Evolutionary conservation across 1,284 basidiomycete genomes (phyloP), one percentile per base, ranked within the genome.

Genomic region (Leccinum pseudoinsigne): DNA sequence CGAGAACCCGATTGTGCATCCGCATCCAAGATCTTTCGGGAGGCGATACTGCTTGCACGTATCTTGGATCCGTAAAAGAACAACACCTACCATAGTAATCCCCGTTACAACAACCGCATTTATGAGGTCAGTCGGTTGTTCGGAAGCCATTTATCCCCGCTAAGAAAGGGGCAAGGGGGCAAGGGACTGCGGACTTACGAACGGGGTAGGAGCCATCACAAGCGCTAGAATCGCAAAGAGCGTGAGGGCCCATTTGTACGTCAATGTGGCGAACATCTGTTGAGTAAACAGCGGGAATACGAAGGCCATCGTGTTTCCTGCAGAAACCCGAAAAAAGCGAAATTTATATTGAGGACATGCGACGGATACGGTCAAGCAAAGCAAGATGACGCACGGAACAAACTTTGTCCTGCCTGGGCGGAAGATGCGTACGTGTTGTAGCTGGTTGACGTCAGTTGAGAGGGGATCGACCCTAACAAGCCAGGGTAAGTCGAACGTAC

Each of bases 341-440:
- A 21, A 18, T 21, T n/a, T 14, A 58, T 10, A 28, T 53, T 66
- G 23, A 59, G 62, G 8, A 28, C 23, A 2, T 12, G 31, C 28
- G 5, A n/a, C 23, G 26, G 18, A 47, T 47, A 47, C 10, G 54
- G 3, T 23, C 1, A 11, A 40, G 16, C 6, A 54, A 10, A 23
- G 1, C 14, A 10, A 16, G 16, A 9, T 36, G 21, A 78, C 82
- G 68, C 77, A 84, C 90, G 82, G 66, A 81, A 84, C 21, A 93
- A 80, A 69, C 85, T 87, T 71, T 92, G 90, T 0, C 88, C 91
- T 0, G 90, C 91, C 31, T 92, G 78, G 0, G 90, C 90, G 4
- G 89, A 91, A 0, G 88, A 90, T 2, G 92, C 89, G 66, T 86
- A 93, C 1, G 85, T 81, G 1, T 86, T 86, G 67, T 90, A 89